These are phyloP conservation scores for Xylariaceae sp. DNA, from an alignment of 2,329 filamentous ascomycete species.

Conservation along the genomic window DNA sequence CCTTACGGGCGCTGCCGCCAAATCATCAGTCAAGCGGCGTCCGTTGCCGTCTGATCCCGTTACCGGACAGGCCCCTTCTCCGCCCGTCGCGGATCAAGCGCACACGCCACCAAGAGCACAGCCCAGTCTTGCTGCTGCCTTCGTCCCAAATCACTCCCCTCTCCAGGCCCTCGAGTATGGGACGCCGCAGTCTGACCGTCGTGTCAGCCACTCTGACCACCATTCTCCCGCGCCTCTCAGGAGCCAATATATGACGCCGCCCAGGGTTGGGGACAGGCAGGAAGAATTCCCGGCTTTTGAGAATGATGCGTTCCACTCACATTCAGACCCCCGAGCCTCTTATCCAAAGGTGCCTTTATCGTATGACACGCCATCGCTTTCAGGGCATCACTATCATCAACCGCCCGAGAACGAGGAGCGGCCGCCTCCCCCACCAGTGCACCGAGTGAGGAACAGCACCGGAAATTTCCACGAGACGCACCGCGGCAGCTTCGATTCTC, in stretches of 20 bases:
- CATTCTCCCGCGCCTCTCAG: conserved; percentile 24
- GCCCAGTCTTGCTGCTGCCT: conserved; percentile 32
- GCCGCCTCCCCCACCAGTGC: conserved; percentile 50
- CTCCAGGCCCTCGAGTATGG: conserved; percentile 45
- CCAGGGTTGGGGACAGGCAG: conserved; percentile 16
- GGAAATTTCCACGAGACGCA: conserved; percentile 34
- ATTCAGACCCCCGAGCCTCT: conserved; percentile 14
- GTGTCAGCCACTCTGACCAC: conserved; percentile 28
- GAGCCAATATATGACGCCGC: conserved; percentile 26
- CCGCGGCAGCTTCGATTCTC: conserved; percentile 33
- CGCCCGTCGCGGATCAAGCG: conserved; percentile 32
- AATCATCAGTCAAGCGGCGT: conserved; percentile 67
- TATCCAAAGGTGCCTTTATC: conserved; percentile 11
- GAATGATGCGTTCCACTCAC: conserved; percentile 24
- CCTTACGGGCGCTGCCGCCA: conserved; percentile 20
- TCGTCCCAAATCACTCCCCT: conserved; percentile 45
- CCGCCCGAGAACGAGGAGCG: conserved; percentile 33
- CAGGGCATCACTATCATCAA: conserved; percentile 23
- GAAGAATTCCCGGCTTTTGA: conserved; percentile 21
- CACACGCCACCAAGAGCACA: conserved; percentile 42
- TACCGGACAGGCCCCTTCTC: conserved; percentile 40
- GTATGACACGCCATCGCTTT: conserved; percentile 15
- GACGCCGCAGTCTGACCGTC: conserved; percentile 28
- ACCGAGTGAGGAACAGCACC: conserved; percentile 41
- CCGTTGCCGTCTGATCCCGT: conserved; percentile 77